These are phyloP conservation scores for Nectriaceae sp. DNA, from an alignment of 2,329 filamentous ascomycete genomes.

Conservation along the genomic window DNA sequence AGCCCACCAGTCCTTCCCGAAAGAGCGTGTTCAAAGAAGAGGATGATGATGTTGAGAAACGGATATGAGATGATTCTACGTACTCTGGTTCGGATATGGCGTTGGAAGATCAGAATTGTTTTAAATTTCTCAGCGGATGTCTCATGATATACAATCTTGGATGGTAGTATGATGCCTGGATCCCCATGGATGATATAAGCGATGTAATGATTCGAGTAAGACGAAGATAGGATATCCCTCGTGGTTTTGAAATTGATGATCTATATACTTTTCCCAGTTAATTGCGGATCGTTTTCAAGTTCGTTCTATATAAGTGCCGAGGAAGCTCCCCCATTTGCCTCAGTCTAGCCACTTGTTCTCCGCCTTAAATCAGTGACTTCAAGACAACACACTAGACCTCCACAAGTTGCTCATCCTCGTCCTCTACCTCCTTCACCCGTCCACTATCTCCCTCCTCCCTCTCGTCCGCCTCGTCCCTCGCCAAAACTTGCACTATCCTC, in stretches of 20 bases:
- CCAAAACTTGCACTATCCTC: constrained; percentile 83
- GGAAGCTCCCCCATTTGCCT: no score
- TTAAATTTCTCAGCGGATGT: no score
- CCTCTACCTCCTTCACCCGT: constrained; percentile 47
- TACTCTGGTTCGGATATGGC: constrained; percentile 13
- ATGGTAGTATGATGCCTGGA: no score
- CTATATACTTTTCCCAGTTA: no score
- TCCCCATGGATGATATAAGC: no score
- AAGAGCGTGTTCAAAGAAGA: constrained; percentile 45
- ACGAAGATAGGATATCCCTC: no score
- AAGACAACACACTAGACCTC: constrained; percentile 32
- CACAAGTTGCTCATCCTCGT: constrained; percentile 56
- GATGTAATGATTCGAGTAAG: no score
- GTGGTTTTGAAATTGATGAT: no score
- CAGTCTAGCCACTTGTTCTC: neutral
- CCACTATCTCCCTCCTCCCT: constrained; percentile 38
- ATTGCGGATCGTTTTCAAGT: no score
- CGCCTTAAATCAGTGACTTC: neutral
- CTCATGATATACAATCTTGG: no score
- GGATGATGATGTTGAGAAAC: constrained; percentile 40
- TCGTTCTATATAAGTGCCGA: no score
- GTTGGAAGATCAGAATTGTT: constrained; percentile 16
- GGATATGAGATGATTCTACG: constrained; percentile 10
- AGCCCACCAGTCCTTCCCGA: constrained; percentile 30
- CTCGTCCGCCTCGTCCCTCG: constrained; percentile 69